Evolutionary conservation across 2,329 filamentous ascomycete species (phyloP).

Genomic region (Nectriaceae sp.): DNA sequence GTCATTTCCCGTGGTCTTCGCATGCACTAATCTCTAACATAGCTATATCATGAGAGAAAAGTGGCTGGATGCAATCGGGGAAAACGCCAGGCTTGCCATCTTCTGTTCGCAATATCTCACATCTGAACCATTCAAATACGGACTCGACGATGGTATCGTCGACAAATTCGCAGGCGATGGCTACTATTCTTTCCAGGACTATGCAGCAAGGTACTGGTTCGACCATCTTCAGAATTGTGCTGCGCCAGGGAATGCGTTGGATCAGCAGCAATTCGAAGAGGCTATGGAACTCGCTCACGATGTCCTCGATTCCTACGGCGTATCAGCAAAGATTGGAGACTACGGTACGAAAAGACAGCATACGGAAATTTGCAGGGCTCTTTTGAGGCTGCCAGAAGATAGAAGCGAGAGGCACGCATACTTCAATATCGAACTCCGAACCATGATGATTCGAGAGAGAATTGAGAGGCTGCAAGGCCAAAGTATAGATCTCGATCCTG

Average conservation of each 20-base stretch:
- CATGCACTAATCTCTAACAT: background rate
- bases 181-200: constrained; percentile 12
- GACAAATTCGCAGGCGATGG: background rate
- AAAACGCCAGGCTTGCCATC: constrained; percentile 2
- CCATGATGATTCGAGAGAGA: constrained; percentile 4
- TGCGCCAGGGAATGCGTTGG: background rate
- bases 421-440: constrained; percentile 4
- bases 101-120: constrained; percentile 10
- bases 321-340: background rate
- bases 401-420: constrained; percentile 1
- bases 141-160: background rate
- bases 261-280: background rate
- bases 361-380: background rate
- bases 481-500: background rate
- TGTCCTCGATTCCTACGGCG: background rate
- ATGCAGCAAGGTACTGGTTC: constrained; percentile 12
- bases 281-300: background rate
- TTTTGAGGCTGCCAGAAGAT: background rate
- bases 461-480: constrained; percentile 3
- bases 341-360: too few species aligned
- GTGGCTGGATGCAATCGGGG: background rate
- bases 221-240: constrained; percentile 1
- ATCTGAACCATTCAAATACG: constrained; percentile 5
- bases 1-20: background rate
- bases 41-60: constrained; percentile 7